Percentiles rank a stretch among this genome's conserved stretches.
phyloP scores from a whole-genome alignment of 257 asterid species.

The Solanum arcanum region DNA sequence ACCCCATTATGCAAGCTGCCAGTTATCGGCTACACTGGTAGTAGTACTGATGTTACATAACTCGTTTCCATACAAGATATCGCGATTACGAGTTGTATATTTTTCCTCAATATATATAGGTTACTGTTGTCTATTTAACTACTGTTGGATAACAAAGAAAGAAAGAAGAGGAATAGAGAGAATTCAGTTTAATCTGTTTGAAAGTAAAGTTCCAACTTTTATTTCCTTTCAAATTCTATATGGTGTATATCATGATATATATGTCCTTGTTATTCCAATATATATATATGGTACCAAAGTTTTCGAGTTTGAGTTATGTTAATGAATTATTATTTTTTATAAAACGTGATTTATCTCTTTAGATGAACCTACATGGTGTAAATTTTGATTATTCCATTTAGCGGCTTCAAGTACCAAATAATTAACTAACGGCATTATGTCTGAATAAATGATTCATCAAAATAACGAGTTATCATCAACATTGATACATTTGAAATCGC shows the following conservation, averaged over 20 bases:
- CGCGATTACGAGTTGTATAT: neutral
- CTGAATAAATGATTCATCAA: neutral
- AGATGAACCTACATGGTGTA: neutral
- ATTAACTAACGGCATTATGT: neutral
- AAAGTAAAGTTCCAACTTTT: neutral
- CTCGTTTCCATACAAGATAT: neutral
- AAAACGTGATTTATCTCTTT: accelerated
- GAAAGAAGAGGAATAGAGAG: neutral
- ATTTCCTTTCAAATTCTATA: neutral
- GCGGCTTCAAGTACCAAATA: neutral
- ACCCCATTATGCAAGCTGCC: constrained; percentile 86
- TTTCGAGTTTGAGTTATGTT: neutral
- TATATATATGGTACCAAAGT: neutral
- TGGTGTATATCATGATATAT: neutral
- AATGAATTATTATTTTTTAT: no score
- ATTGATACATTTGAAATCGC: neutral
- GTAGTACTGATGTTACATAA: neutral
- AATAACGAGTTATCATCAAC: neutral
- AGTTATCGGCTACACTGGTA: constrained; percentile 91
- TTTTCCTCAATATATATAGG: neutral
- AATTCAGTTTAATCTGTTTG: neutral
- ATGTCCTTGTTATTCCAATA: neutral
- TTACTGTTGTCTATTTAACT: neutral
- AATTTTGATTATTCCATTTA: no score
- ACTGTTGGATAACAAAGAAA: neutral